Evolutionary conservation across 1,284 basidiomycete species (phyloP).

Genomic region (Cystobasidium sp.): DNA sequence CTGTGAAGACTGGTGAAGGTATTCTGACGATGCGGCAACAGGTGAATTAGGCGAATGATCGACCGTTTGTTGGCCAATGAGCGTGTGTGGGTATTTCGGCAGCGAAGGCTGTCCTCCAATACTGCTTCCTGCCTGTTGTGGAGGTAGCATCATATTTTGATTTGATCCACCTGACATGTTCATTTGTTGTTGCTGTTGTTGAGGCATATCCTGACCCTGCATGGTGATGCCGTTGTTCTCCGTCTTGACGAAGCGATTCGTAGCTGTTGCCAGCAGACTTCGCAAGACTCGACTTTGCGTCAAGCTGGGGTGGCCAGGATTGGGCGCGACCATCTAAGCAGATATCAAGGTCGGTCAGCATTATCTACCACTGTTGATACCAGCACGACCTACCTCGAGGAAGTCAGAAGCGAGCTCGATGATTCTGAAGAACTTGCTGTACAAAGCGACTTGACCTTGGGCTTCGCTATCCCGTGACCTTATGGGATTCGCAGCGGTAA

Average conservation of each 20-base stretch:
- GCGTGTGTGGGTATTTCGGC: conserved; percentile 30
- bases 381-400: conserved; percentile 21
- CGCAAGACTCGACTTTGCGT: conserved; percentile 38
- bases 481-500: conserved; percentile 28
- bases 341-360: not conserved
- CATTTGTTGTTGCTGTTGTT: conserved; percentile 6
- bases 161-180: not conserved
- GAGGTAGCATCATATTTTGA: conserved; percentile 9
- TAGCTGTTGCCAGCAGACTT: conserved; percentile 28
- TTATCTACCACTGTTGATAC: too few relatives aligned
- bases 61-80: conserved; percentile 33
- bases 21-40: conserved; percentile 1
- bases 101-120: conserved; percentile 7
- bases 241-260: conserved; percentile 11
- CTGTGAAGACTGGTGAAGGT: not conserved
- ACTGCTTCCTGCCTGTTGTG: not conserved
- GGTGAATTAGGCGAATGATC: conserved; percentile 42
- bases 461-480: conserved; percentile 25
- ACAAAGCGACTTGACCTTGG: conserved; percentile 31
- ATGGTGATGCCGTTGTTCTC: not conserved
- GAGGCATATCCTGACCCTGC: conserved; percentile 11
- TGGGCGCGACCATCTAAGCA: conserved; percentile 42
- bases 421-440: conserved; percentile 43
- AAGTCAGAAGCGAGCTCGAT: conserved; percentile 43
- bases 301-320: conserved; percentile 37